Evolutionary conservation across 345 rosid genomes (phyloP), one percentile per base, ranked within the genome.

Genomic region (Pistacia integerrima): DNA sequence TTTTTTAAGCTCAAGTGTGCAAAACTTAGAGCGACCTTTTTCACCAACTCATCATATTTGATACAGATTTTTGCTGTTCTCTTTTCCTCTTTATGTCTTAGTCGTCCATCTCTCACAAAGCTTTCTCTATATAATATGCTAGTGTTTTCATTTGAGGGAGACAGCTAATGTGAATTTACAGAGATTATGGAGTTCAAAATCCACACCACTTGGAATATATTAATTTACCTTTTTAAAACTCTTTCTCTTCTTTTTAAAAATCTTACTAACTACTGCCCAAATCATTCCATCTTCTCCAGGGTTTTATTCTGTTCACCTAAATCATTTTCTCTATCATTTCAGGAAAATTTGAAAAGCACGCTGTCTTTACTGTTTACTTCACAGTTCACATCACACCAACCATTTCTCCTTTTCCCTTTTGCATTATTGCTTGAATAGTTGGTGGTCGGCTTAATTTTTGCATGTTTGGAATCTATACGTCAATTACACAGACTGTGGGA

Each of bases 181-280:
- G 41, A 38, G 41, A 38, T 38, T 38, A 38, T 38, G 41, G 41
- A 0, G 41, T 38, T 38, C 41, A 38, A 5, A 4, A 38, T 5
- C 41, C 41, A 38, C 41, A 20, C 82, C 79, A 82, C 84, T 78
- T 58, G 78, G 74, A 8, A 9, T 6, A 67, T 64, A 38, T 74
- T 17, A 69, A 18, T 36, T 56, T 70, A 13, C 56, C 54, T 56
- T 41, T 11, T 2, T 6, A 2, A 36, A 38, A 70, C 49, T 14
- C 35, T 20, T 65, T 80, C 61, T 69, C 30, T 67, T 54, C 63
- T 76, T 56, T 69, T 64, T 1, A 28, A 54, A 36, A 64, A 73
- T 73, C 63, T 60, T 33, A 11, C 6, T 18, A 35, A 55, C 52
- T 25, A 7, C 57, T 10, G 72, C 38, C 18, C 5, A 17, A 52